Percentiles rank a stretch among this genome's conserved stretches.
phyloP scores from a whole-genome alignment of 202 grass and related monocot species.

The Setaria italica region DNA sequence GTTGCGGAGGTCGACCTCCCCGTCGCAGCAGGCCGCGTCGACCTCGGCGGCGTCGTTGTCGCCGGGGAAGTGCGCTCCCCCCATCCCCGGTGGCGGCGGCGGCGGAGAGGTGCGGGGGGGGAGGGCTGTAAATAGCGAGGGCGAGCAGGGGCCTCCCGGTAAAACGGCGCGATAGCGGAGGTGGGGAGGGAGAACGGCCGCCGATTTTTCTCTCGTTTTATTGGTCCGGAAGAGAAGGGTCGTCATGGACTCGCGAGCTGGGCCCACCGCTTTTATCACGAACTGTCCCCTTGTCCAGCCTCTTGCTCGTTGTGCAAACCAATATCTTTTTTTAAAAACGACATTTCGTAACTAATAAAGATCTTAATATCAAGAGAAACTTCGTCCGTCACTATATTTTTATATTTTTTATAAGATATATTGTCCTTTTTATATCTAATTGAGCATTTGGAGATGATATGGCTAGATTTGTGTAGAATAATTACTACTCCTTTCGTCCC shows the following conservation, averaged over 20 bases:
- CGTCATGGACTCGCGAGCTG: not conserved
- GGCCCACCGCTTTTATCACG: conserved; percentile 29
- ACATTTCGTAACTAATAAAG: too few relatives aligned
- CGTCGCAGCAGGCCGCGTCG: conserved; percentile 2
- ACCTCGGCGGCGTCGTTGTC: conserved; percentile 34
- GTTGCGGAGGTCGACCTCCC: conserved; percentile 42
- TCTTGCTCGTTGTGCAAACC: too few relatives aligned
- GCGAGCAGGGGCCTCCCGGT: not conserved
- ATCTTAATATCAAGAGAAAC: too few relatives aligned
- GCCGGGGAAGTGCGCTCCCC: conserved; percentile 44
- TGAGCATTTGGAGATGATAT: not conserved
- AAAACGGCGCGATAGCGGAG: conserved; percentile 11
- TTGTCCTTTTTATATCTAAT: not conserved
- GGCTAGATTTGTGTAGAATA: too few relatives aligned
- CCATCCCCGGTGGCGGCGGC: conserved; percentile 48
- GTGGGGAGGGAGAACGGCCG: not conserved
- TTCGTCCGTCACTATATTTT: too few relatives aligned
- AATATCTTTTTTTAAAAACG: too few relatives aligned
- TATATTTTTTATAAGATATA: too few relatives aligned
- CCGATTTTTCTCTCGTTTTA: conserved; percentile 33
- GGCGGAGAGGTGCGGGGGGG: not conserved
- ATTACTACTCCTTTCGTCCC: too few relatives aligned
- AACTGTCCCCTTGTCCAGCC: not conserved
- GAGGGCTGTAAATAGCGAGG: not conserved
- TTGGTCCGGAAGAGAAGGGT: conserved; percentile 37